phyloP scores from a whole-genome alignment of 495 filamentous ascomycete genomes.

The Penicillium argentinense region DNA sequence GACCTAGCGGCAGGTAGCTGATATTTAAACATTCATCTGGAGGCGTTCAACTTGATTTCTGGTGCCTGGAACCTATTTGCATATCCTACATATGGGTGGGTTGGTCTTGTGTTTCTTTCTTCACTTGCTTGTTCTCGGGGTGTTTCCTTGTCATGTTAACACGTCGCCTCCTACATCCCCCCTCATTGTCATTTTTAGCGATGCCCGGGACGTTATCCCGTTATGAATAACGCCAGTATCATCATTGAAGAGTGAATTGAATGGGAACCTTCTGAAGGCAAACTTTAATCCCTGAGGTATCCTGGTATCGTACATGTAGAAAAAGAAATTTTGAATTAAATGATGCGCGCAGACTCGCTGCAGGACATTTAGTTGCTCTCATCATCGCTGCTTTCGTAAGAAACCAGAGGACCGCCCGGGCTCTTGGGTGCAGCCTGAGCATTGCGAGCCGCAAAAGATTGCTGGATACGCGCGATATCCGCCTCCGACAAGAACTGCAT shows the following conservation, averaged over 20 bases:
- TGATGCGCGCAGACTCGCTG: neutral
- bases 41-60: neutral
- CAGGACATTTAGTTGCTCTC: slow-evolving; percentile 55
- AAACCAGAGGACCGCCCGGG: slow-evolving; percentile 69
- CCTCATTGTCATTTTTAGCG: slow-evolving; percentile 30
- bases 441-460: slow-evolving; percentile 44
- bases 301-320: slow-evolving; percentile 40
- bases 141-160: neutral
- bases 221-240: slow-evolving; percentile 22
- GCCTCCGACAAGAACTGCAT: too few relatives aligned
- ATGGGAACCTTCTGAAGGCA: slow-evolving; percentile 3
- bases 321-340: slow-evolving; percentile 2
- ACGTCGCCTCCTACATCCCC: neutral
- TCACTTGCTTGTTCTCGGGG: neutral
- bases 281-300: slow-evolving; percentile 29
- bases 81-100: neutral
- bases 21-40: neutral
- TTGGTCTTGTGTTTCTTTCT: neutral
- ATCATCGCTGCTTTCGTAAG: slow-evolving; percentile 91
- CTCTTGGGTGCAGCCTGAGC: slow-evolving; percentile 32
- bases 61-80: neutral
- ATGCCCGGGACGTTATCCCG: slow-evolving; percentile 33
- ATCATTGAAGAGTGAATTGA: slow-evolving; percentile 9
- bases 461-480: too few relatives aligned
- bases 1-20: slow-evolving; percentile 30